These are phyloP conservation scores for Amanita subjunquillea DNA, from an alignment of 768 basidiomycete genomes.

Conservation along the genomic window DNA sequence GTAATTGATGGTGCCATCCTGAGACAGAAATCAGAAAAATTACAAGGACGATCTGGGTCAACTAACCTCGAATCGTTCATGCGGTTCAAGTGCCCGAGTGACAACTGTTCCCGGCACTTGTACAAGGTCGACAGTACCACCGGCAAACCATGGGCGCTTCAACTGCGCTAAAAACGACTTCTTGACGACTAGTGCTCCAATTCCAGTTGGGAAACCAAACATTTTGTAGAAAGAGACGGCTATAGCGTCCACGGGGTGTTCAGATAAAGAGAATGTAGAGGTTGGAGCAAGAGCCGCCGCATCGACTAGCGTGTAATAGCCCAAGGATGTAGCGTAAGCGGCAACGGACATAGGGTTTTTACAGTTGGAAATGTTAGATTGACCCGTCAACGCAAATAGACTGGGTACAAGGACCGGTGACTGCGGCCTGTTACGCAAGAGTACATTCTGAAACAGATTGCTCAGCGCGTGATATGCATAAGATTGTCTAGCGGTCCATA, in stretches of 20 bases:
- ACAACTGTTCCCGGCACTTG: conserved; percentile 70
- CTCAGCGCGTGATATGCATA: background rate
- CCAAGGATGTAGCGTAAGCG: conserved; percentile 52
- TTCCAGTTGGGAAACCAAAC: conserved; percentile 82
- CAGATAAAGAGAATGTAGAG: conserved; percentile 52
- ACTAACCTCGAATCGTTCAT: conserved; percentile 73
- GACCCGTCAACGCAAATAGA: conserved; percentile 68
- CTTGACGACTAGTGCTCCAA: conserved; percentile 71
- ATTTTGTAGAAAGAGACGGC: conserved; percentile 84
- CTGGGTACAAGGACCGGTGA: conserved; percentile 32
- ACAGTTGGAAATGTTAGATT: conserved; percentile 74
- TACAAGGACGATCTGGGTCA: conserved; percentile 2
- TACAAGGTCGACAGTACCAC: conserved; percentile 74
- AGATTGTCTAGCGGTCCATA: conserved; percentile 15
- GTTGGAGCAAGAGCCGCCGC: conserved; percentile 76
- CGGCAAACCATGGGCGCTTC: conserved; percentile 76
- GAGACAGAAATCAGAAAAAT: background rate
- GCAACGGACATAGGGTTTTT: conserved; percentile 62
- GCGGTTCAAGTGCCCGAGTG: conserved; percentile 43
- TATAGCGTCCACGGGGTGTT: conserved; percentile 70
- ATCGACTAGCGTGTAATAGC: conserved; percentile 71
- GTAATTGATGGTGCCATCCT: conserved; percentile 87
- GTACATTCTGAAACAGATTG: conserved; percentile 31
- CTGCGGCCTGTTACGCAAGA: conserved; percentile 39
- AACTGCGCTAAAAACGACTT: conserved; percentile 52